Base-by-base conservation (phyloP, 371 early-diverging fungal genomes). In the Lichtheimia ramosa region DNA sequence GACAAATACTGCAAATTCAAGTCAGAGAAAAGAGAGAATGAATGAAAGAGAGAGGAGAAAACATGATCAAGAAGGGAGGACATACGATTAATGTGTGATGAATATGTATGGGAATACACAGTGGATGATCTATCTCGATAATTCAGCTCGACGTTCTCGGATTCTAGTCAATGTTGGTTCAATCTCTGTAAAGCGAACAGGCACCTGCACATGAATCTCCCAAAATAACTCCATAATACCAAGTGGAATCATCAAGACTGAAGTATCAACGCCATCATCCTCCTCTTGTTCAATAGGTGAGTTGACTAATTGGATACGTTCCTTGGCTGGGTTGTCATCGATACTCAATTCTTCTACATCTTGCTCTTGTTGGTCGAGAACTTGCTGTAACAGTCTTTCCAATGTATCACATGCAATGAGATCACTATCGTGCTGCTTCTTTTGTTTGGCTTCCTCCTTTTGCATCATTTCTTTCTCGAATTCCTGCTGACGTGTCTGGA, bases 151-250 rank as follows among this genome's bases (percentile, higher is more conserved):
- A 25, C 56, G 56, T 16, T 55, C 43, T 25, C 56, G 43, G 25
- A 55, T 55, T 27, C 27, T 18, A 23, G 43, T 16, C 23, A 55
- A 27, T 15, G 56, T 55, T 13, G 42, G 56, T 23, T 57, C 58
- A 13, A 63, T 41, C 28, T 63, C 63, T 20, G 48, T 53, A 21
- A 63, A 42, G 1, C 53, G 34, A 25, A 54, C 63, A 21, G 63
- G 63, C 24, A 54, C 58, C 14, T 43, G 54, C 6, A 63, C 42
- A 14, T 53, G 27, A 3, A 63, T 48, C 18, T 51, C 54, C 63
- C 63, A 63, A 48, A 63, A 63, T 21, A 58, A 42, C 43, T 63
- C 63, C 63, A 63, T 52, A 18, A 58, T 54, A 12, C 48, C 41
- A 15, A 58, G 23, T 12, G 63, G 63, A 13, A 63, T 53, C 25